Percentiles rank a stretch among this genome's conserved stretches.
phyloP scores from a whole-genome alignment of 495 filamentous ascomycete genomes.

The Hamigera avellanea region DNA sequence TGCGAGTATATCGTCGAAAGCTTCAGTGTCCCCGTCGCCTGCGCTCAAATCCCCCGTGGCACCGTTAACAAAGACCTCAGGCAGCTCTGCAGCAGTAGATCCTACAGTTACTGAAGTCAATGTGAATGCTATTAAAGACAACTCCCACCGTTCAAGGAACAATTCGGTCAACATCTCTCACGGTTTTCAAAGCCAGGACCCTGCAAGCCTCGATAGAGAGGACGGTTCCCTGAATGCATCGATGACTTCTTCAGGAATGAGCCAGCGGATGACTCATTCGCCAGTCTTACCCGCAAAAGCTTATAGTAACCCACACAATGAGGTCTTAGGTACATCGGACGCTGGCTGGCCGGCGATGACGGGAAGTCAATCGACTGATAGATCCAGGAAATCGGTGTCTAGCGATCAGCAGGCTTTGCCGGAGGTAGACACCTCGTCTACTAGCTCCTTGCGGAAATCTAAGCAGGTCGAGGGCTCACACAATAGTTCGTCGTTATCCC shows the following conservation, averaged over 20 bases:
- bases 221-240: slow-evolving; percentile 19
- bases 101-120: slow-evolving; percentile 43
- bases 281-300: slow-evolving; percentile 20
- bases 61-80: slow-evolving; percentile 37
- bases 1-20: slow-evolving; percentile 41
- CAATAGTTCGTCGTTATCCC: slow-evolving; percentile 7
- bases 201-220: slow-evolving; percentile 19
- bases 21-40: slow-evolving; percentile 33
- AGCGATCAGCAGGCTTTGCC: slow-evolving; percentile 16
- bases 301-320: slow-evolving; percentile 14
- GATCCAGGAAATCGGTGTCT: slow-evolving; percentile 11
- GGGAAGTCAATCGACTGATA: slow-evolving; percentile 12
- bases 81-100: slow-evolving; percentile 22
- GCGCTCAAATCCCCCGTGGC: slow-evolving; percentile 21
- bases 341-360: slow-evolving; percentile 9
- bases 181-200: slow-evolving; percentile 16
- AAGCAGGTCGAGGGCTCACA: slow-evolving; percentile 17
- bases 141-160: slow-evolving; percentile 20
- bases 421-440: slow-evolving; percentile 14
- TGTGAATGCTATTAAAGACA: slow-evolving; percentile 43
- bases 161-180: slow-evolving; percentile 22
- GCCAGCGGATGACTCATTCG: slow-evolving; percentile 22
- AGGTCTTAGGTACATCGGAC: slow-evolving; percentile 11
- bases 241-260: slow-evolving; percentile 20
- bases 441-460: slow-evolving; percentile 9